These are phyloP conservation scores for Phyllosticta paracitricarpa DNA, from an alignment of 2,329 filamentous ascomycete species.

Conservation along the genomic window DNA sequence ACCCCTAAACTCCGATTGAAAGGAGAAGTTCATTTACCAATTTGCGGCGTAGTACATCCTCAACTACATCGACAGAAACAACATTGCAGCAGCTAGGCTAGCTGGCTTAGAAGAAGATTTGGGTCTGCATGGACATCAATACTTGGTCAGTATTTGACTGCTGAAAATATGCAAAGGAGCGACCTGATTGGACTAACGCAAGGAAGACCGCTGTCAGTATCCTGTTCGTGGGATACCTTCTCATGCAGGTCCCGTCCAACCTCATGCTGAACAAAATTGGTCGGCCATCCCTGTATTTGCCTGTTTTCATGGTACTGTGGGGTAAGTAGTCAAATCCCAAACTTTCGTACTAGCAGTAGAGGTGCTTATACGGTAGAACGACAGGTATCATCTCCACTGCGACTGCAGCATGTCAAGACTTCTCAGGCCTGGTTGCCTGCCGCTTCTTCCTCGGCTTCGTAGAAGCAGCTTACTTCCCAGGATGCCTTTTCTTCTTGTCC, in stretches of 20 bases:
- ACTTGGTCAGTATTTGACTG: constrained; percentile 46
- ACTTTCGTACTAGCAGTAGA: neutral
- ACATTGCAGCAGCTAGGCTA: constrained; percentile 57
- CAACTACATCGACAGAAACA: constrained; percentile 62
- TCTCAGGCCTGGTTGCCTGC: constrained; percentile 36
- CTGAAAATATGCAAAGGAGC: neutral
- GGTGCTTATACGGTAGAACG: neutral
- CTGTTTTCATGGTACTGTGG: constrained; percentile 32
- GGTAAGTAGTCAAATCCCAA: constrained; percentile 15
- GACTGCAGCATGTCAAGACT: constrained; percentile 33
- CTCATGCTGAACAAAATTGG: constrained; percentile 34
- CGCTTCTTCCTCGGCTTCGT: constrained; percentile 45
- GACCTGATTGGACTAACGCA: neutral
- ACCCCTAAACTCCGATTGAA: neutral
- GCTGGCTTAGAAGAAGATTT: constrained; percentile 53
- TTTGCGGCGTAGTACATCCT: constrained; percentile 57
- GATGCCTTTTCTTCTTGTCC: constrained; percentile 53
- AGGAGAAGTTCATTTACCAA: neutral
- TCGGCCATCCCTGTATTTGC: constrained; percentile 31
- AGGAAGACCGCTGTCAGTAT: constrained; percentile 36
- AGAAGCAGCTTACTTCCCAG: constrained; percentile 44
- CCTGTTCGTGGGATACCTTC: constrained; percentile 49
- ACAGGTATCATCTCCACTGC: constrained; percentile 25
- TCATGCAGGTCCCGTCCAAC: constrained; percentile 40
- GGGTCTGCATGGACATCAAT: constrained; percentile 46